Conservation (phyloP, 202 grass and related monocot genomes). For the Brachypodium distachyon region DNA sequence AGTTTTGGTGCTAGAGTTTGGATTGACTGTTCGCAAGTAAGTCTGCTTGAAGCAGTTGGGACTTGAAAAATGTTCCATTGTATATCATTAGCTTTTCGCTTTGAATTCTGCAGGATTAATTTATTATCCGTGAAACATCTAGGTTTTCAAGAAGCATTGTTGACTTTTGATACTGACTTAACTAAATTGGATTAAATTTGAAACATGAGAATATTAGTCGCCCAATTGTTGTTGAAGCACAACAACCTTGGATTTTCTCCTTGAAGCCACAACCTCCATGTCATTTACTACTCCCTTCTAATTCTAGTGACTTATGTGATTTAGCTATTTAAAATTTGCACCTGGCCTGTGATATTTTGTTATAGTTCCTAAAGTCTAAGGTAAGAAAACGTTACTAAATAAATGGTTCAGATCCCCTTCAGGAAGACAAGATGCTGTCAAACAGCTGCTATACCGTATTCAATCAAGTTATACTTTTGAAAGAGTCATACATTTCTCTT, state of each 20-base stretch:
- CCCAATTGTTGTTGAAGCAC: neutral
- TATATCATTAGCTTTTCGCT: neutral
- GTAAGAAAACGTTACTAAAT: neutral
- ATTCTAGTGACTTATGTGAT: neutral
- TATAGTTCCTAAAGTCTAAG: neutral
- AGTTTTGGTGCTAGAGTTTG: conserved; percentile 91
- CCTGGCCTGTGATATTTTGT: neutral
- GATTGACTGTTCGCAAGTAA: conserved; percentile 78
- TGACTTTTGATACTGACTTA: neutral
- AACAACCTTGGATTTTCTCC: neutral
- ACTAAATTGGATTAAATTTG: neutral
- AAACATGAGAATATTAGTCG: neutral
- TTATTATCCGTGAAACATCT: neutral
- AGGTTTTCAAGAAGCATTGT: neutral
- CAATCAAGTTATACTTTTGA: neutral
- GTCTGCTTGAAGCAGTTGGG: neutral
- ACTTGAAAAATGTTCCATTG: neutral
- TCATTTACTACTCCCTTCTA: neutral
- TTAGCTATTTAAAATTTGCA: conserved; percentile 1
- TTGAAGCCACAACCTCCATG: neutral
- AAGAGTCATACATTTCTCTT: conserved; percentile 6
- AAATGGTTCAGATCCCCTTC: neutral
- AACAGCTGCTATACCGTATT: neutral
- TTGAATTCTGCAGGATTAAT: neutral
- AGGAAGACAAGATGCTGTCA: neutral